phyloP scores from a whole-genome alignment of 163 green algal species.

The Scenedesmus sp. region DNA sequence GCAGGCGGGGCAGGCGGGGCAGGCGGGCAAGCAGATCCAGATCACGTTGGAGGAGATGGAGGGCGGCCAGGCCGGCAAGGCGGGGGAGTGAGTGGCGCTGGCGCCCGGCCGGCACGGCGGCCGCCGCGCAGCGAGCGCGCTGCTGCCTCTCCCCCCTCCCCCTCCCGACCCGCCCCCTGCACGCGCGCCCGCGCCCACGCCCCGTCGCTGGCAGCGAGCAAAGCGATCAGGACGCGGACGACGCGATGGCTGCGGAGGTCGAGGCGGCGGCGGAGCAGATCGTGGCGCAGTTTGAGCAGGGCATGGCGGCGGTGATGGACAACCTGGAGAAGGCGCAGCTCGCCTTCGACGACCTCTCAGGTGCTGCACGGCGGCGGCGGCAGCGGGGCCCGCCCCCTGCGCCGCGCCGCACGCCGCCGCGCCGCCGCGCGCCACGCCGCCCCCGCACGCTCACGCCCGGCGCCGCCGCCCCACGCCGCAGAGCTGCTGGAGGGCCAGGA shows the following conservation, averaged over 20 bases:
- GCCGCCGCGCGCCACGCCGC: too few relatives aligned
- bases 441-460: too few relatives aligned
- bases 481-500: conserved; percentile 77
- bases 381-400: neutral
- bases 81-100: conserved; percentile 27
- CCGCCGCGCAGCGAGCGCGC: neutral
- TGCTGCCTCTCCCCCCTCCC: neutral
- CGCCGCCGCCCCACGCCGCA: too few relatives aligned
- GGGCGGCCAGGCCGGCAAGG: conserved; percentile 23
- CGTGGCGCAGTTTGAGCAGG: conserved; percentile 65
- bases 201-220: conserved; percentile 7
- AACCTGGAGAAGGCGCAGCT: conserved; percentile 70
- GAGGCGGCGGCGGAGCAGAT: conserved; percentile 46
- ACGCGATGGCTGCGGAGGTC: conserved; percentile 13
- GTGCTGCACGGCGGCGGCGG: conserved; percentile 34
- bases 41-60: conserved; percentile 38
- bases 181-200: neutral
- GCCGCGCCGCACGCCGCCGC: too few relatives aligned
- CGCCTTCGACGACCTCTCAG: conserved; percentile 84
- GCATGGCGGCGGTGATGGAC: conserved; percentile 81
- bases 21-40: conserved; percentile 40
- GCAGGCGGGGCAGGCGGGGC: conserved; percentile 24
- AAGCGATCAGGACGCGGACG: conserved; percentile 16
- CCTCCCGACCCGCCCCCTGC: neutral
- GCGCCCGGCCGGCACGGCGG: neutral